Evolutionary conservation across 2,329 filamentous ascomycete genomes (phyloP), one percentile per base, ranked within the genome.

Genomic region (Stagonosporopsis cucurbitacearum): DNA sequence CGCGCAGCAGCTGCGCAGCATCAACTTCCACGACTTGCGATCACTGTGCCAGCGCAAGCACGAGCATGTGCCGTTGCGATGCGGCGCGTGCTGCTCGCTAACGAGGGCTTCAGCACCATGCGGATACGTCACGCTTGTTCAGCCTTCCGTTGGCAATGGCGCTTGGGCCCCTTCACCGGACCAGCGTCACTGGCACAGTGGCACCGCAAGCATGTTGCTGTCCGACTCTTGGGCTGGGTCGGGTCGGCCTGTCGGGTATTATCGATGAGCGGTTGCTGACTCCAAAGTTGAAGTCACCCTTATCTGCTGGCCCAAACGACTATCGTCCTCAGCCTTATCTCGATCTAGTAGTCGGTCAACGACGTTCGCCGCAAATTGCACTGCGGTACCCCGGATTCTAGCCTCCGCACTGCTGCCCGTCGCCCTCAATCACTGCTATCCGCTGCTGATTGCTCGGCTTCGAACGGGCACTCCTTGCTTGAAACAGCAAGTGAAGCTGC

Each of bases 301-400:
- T 57, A 57, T 57, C 54, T 44, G 22, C 25, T 43, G 32, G 51
- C 51, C 51, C 44, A 43, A 39, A 35, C 36, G 28, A 44, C 54
- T 57, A 57, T 57, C 48, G 49, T 26, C 44, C 49, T 57, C 54
- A 57, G 49, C 48, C 54, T 52, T 57, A 57, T 57, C 54, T 57
- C 43, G 20, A 52, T 49, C 23, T 37, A 49, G 44, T 47, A 19
- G n/a, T 52, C 49, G 54, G 39, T 57, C 54, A 52, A 52, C 37
- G 40, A 44, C 49, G 25, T 44, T 45, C 43, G 35, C 48, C 30
- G 39, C 39, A 49, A 28, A 52, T 41, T 40, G 22, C 39, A 25
- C 53, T 51, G 37, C 43, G 53, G 39, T 48, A 51, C 53, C 53
- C 53, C 53, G 25, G 53, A 56, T 51, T 56, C 32, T 23, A 42